A percentile compares a stretch with the other conserved stretches of the same genome.
Evolutionary conservation across 129 eudicot genomes (phyloP).

Genomic region (Saussurea involucrata): DNA sequence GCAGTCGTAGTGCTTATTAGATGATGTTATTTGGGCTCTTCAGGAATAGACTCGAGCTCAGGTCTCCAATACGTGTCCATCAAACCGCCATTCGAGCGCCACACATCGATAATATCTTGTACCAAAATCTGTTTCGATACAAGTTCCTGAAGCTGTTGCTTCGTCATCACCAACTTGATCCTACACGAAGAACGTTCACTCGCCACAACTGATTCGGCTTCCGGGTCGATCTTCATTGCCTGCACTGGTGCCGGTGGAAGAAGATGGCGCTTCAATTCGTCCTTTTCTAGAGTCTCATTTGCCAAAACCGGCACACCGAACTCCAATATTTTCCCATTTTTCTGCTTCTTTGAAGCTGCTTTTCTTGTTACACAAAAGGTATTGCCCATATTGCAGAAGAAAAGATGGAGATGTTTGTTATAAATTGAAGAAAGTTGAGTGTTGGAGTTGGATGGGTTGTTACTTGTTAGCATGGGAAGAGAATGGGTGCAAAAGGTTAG

Average conservation of each 20-base stretch:
- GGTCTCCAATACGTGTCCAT: not conserved
- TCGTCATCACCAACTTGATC: not conserved
- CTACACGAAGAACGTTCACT: not conserved
- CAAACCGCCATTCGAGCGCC: not conserved
- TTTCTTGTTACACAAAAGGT: not conserved
- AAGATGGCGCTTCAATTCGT: not conserved
- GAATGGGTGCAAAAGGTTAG: not conserved
- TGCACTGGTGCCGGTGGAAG: not conserved
- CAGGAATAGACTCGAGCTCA: not conserved
- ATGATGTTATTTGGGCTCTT: not conserved
- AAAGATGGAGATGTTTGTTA: not conserved
- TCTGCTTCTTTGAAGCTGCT: not conserved
- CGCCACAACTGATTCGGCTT: not conserved
- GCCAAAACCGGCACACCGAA: not conserved
- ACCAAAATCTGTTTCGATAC: not conserved
- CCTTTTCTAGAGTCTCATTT: not conserved
- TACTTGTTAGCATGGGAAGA: conserved; percentile 1
- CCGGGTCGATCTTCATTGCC: not conserved
- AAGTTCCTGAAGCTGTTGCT: not conserved
- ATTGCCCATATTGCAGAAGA: not conserved
- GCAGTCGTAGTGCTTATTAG: not conserved
- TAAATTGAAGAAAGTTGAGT: conserved; percentile 1
- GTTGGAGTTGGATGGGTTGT: not conserved
- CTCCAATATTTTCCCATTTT: not conserved
- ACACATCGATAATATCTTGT: not conserved